Base-by-base conservation (phyloP, 257 asterid species). In the Pogostemon cablin region DNA sequence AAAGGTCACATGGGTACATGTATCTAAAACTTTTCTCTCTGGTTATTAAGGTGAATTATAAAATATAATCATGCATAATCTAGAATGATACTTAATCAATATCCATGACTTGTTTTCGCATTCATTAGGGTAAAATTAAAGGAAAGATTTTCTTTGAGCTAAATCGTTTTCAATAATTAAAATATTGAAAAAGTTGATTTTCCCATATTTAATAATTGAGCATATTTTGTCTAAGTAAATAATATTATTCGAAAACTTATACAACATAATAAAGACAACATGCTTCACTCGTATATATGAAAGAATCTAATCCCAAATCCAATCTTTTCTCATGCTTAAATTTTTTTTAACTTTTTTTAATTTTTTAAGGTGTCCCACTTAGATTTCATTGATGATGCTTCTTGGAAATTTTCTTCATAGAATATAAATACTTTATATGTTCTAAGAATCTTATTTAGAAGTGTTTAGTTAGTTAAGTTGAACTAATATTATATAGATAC, bases 301-400 rank as follows among this genome's bases (percentile, higher is more conserved):
- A 38, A 75, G 76, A 50, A 71, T 70, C 72, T 69, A 69, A 67
- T 48, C 71, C 7, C 64, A 63, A 78, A 77, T 76, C 85, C 72
- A 48, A 65, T 69, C 69, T 57, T 60, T 8, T 34, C 56, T 35
- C 64, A 55, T 20, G 57, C 25, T 44, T 57, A 68, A 32, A 25
- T 25, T 25, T 25, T 25, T 25, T 25, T 25, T 0, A 25, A 25
- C 32, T 25, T 25, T 25, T 25, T 25, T 25, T 25, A 25, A 25
- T 25, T 25, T 25, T 25, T 25, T 25, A 25, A 57, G 40, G 12
- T 34, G 72, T 61, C 75, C 86, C 81, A 80, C 71, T 67, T 73
- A 77, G 84, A 82, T 85, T 80, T 75, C 75, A 62, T 60, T 50
- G 41, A 76, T 73, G 56, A 43, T 58, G 54, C 40, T 9, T 69